A percentile compares a stretch with the other conserved stretches of the same genome.
Conservation (phyloP, 2,329 filamentous ascomycete species). For the Pezicula rhizophila region DNA sequence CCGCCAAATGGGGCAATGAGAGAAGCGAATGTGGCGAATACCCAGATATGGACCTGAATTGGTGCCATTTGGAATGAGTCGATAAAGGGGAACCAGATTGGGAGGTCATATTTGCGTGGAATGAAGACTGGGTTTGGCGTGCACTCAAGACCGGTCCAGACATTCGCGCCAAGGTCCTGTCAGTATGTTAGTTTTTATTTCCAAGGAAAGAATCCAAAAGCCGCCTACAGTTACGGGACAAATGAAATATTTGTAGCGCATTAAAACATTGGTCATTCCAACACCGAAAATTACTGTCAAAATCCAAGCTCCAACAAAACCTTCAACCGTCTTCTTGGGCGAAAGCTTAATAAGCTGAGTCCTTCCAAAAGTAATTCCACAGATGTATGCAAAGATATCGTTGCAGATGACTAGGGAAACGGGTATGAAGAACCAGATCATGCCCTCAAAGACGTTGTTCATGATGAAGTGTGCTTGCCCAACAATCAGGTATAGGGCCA, state of each 20-base stretch:
- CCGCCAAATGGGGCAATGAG: conserved; percentile 96
- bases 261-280: conserved; percentile 74
- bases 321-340: conserved; percentile 98
- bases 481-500: conserved; percentile 96
- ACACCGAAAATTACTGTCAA: conserved; percentile 87
- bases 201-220: background rate
- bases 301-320: conserved; percentile 93
- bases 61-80: conserved; percentile 72
- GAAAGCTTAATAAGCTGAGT: conserved; percentile 97
- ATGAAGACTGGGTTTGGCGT: conserved; percentile 88
- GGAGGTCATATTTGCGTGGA: conserved; percentile 67
- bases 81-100: conserved; percentile 65
- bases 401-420: conserved; percentile 95
- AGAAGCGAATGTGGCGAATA: conserved; percentile 89
- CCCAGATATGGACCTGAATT: conserved; percentile 88
- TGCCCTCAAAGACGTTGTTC: conserved; percentile 99
- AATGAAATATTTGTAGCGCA: conserved; percentile 94
- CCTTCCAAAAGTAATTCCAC: conserved; percentile 91
- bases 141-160: conserved; percentile 86
- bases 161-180: conserved; percentile 80
- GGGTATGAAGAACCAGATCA: conserved; percentile 99
- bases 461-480: conserved; percentile 98
- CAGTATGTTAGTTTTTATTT: conserved; percentile 9
- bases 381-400: conserved; percentile 97
- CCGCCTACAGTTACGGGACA: conserved; percentile 78